These are phyloP conservation scores for Galerina marginata DNA, from an alignment of 768 basidiomycete genomes.

Conservation along the genomic window DNA sequence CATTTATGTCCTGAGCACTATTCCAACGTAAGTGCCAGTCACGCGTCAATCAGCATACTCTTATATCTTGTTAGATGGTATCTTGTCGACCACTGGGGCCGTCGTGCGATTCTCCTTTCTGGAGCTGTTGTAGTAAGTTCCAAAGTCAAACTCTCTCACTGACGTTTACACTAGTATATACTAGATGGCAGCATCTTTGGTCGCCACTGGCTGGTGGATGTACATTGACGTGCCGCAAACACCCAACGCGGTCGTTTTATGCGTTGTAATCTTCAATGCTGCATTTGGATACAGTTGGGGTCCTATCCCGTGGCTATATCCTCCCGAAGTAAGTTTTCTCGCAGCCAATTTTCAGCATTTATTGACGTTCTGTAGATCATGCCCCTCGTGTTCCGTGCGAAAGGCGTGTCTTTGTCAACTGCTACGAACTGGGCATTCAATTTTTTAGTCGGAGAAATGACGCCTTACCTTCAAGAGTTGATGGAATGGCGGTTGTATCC, in stretches of 20 bases:
- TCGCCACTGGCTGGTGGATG: constrained; percentile 92
- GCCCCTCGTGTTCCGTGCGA: constrained; percentile 87
- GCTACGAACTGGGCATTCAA: constrained; percentile 92
- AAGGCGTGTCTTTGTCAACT: constrained; percentile 94
- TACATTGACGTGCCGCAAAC: constrained; percentile 87
- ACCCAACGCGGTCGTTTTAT: constrained; percentile 84
- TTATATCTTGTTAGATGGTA: constrained; percentile 71
- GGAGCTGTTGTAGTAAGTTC: constrained; percentile 77
- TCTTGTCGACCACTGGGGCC: constrained; percentile 90
- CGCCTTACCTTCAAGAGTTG: constrained; percentile 83
- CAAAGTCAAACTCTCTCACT: not conserved
- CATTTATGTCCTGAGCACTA: constrained; percentile 78
- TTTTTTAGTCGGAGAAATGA: constrained; percentile 87
- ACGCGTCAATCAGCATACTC: not conserved
- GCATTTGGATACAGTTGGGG: constrained; percentile 95
- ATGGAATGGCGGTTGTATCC: constrained; percentile 94
- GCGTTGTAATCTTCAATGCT: constrained; percentile 92
- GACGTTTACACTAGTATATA: not conserved
- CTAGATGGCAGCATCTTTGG: constrained; percentile 83
- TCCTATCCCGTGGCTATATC: constrained; percentile 86
- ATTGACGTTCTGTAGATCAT: constrained; percentile 63
- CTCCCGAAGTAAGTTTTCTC: constrained; percentile 66
- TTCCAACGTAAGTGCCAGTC: constrained; percentile 76
- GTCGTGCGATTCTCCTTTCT: constrained; percentile 83
- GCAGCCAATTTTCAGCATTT: not conserved